A percentile compares a stretch with the other conserved stretches of the same genome.
Evolutionary conservation across 2,329 filamentous ascomycete species (phyloP).

Genomic region (Neonectria coccinea): DNA sequence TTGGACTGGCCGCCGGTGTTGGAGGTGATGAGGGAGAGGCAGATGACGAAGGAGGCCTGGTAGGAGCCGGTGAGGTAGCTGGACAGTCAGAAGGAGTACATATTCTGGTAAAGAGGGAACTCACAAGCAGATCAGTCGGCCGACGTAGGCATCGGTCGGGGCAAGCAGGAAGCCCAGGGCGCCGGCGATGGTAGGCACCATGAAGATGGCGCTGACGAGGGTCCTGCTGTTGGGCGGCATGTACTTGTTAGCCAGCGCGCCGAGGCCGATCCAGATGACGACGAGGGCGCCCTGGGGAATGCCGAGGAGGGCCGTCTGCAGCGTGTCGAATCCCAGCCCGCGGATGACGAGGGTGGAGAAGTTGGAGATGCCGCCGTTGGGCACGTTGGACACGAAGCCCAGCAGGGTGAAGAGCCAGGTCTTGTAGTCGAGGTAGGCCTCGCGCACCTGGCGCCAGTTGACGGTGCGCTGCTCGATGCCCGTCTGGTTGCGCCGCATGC

Average conservation of each 20-base stretch:
- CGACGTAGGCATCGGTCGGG: conserved; percentile 60
- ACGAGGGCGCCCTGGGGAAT: conserved; percentile 54
- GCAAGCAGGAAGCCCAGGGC: conserved; percentile 69
- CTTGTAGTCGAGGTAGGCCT: conserved; percentile 69
- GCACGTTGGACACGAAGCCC: conserved; percentile 64
- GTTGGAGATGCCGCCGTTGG: conserved; percentile 70
- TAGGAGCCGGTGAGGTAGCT: too few species aligned
- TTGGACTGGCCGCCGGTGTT: too few species aligned
- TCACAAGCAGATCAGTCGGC: conserved; percentile 66
- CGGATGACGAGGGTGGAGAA: conserved; percentile 71
- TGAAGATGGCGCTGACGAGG: conserved; percentile 65
- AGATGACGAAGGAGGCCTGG: too few species aligned
- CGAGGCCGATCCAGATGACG: conserved; percentile 56
- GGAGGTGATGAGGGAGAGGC: too few species aligned
- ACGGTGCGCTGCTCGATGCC: conserved; percentile 68
- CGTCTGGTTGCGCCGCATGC: conserved; percentile 68
- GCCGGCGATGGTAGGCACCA: conserved; percentile 69
- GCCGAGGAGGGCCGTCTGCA: conserved; percentile 53
- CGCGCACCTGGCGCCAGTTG: conserved; percentile 65
- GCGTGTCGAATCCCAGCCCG: conserved; percentile 64
- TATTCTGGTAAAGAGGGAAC: conserved; percentile 20
- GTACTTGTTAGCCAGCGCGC: conserved; percentile 52
- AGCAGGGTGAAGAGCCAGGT: conserved; percentile 68
- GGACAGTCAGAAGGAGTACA: too few species aligned
- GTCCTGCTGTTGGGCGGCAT: conserved; percentile 62